phyloP scores from a whole-genome alignment of 352 stramenopile genomes.

The Pythium insidiosum region DNA sequence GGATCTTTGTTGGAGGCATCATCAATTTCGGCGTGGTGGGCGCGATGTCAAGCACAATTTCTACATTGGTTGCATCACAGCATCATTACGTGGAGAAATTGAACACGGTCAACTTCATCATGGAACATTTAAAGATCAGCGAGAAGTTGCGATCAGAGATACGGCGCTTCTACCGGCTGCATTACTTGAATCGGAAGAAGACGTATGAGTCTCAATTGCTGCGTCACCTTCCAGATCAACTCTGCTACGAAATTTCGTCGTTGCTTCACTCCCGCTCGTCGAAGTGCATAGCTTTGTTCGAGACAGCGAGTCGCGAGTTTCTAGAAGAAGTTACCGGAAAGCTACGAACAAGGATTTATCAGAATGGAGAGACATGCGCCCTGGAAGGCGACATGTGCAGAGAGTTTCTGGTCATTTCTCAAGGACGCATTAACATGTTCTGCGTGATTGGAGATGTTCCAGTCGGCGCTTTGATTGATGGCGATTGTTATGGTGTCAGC shows the following conservation, averaged over 20 bases:
- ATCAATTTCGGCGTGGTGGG: constrained; percentile 77
- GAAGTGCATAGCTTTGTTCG: constrained; percentile 46
- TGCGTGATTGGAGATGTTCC: constrained; percentile 29
- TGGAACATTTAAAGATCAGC: constrained; percentile 51
- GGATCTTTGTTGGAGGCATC: constrained; percentile 67
- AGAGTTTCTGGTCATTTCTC: constrained; percentile 55
- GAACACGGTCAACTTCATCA: constrained; percentile 51
- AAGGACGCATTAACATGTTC: constrained; percentile 66
- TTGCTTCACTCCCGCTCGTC: constrained; percentile 56
- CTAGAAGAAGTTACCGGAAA: constrained; percentile 74
- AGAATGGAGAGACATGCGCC: constrained; percentile 62
- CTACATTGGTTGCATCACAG: constrained; percentile 48
- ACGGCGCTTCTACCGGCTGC: constrained; percentile 63
- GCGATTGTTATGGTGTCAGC: constrained; percentile 59
- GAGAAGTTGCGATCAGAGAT: constrained; percentile 48
- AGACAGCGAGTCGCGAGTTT: constrained; percentile 54
- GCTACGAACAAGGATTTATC: constrained; percentile 61
- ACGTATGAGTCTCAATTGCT: constrained; percentile 68
- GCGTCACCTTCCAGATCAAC: constrained; percentile 52
- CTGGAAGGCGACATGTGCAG: constrained; percentile 62
- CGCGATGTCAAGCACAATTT: constrained; percentile 75
- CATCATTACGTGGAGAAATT: constrained; percentile 66
- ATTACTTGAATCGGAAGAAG: constrained; percentile 48
- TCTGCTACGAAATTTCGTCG: constrained; percentile 70
- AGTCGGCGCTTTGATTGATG: constrained; percentile 49